Base-by-base conservation (phyloP, 148 eudicot species). In the Camellia sinensis region DNA sequence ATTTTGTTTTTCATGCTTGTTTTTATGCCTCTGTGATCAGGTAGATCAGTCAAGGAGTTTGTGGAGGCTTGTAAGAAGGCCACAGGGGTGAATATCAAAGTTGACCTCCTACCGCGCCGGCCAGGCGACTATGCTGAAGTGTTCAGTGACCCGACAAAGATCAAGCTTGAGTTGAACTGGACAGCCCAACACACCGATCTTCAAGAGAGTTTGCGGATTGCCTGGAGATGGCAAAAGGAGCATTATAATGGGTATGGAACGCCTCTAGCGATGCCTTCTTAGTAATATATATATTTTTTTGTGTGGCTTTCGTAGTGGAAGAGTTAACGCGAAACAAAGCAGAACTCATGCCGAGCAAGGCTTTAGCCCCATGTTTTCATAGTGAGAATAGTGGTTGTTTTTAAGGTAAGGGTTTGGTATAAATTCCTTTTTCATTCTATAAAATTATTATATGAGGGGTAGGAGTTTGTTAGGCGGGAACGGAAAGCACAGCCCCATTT, bases 71-170 rank as follows among this genome's bases (percentile, higher is more conserved):
- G 90, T 60, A 88, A 88, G 82, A 80, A 78, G 77, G 88, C 90
- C 54, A 88, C 90, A 0, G 88, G 88, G 18, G 85, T 73, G 22
- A 17, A 83, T 19, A 77, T 88, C 71, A 88, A 86, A 67, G 87
- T 88, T 8, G 90, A 88, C 0, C 84, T 37, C 77, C 84, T 88
- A n/a, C 84, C 86, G 3, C 88, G 90, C 12, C 67, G 90, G 22
- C 87, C 89, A 0, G 90, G 90, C 56, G 90, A 88, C 79, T 88
- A 88, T 69, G 90, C 90, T 2, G 87, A 88, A 83, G 90, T 88
- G 6, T 88, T 73, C 77, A 86, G 89, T 17, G 83, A 86, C 66
- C 90, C 90, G 7, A 65, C 84, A 15, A 88, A 88, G 82, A 88
- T 88, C 70, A 22, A 18, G 71, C 48, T 8, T 0, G 90, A 88